Evolutionary conservation across 2,329 filamentous ascomycete species (phyloP), one percentile per base, ranked within the genome.

Genomic region (Trichophyton mentagrophytes): DNA sequence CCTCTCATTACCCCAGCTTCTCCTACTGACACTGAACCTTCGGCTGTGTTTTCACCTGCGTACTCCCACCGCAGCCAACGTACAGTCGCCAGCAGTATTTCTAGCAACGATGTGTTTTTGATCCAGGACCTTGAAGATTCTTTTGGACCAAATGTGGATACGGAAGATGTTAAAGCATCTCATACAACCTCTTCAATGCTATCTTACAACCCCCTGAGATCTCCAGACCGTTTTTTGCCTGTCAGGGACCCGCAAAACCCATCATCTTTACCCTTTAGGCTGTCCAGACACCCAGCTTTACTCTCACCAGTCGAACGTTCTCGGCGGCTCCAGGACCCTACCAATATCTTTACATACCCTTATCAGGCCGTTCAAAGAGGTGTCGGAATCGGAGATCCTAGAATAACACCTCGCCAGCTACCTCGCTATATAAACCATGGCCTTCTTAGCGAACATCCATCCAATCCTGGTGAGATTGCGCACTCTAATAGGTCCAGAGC

Each of bases 191-290:
- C 57, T 7, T 46, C 57, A 17, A 59, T n/a, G 27, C 8, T 59
- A 17, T 49, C 57, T 1, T 65, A 65, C 40, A 66, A 55, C 38
- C 65, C 65, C 15, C 69, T 70, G 13, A 61, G 63, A 11, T 77
- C 75, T 9, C 79, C 79, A 22, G 84, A 87, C 69, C 78, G 85
- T 30, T 87, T 85, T 67, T 78, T 86, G 51, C 76, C 80, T 36
- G 67, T 67, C 59, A 74, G 79, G 56, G 74, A 75, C 57, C 73
- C 73, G 55, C 70, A 71, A 3, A 71, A 73, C 22, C 66, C 72
- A 40, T 71, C 76, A 15, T 72, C 76, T 25, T 75, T 80, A 60
- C 79, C 76, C 55, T 84, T 81, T 65, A 78, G 77, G 61, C 65
- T 82, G 33, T 79, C 76, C 64, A 83, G 80, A 66, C 70, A 76